Base-by-base conservation (phyloP, 2,329 filamentous ascomycete genomes). In the Penicillium crustosum region DNA sequence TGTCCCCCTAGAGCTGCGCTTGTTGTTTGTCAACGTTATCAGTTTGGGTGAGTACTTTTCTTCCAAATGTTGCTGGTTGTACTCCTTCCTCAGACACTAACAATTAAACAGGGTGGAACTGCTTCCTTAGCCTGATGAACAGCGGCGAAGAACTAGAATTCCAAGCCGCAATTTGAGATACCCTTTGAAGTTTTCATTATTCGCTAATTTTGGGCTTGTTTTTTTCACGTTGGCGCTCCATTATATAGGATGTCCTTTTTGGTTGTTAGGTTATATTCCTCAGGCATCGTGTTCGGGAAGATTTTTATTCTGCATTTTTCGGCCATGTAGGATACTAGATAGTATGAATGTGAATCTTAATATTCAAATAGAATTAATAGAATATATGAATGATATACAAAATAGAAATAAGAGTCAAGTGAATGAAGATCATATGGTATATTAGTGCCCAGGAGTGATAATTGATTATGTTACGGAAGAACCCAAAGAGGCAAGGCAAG, bases 1-100 rank as follows among this genome's bases (percentile, higher is more conserved):
- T 63, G 84, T 96, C 62, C 93, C 93, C 49, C 80, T 95, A 61
- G 85, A 95, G 71, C 87, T 93, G 76, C 84, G 92, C 58, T 85
- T 97, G 42, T 78, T 96, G 67, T 88, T 96, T 61, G 93, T 96
- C 67, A 97, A 97, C 70, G 75, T 95, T 50, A 82, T 96, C 53
- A 90, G 83, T 59, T 76, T 90, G 65, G 87, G 86, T 86, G 69
- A 70, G 81, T 78, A 39, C 39, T 53, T 21, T 58, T 17, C 2
- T 39, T 13, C 17, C 2, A n/a, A 13, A 6, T 48, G 41, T 39
- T 36, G 50, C n/a, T 4, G 7, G 21, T 35, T 27, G 31, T 48
- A 9, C 23, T 15, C 3, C 9, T 35, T 31, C 21, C 42, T 12
- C 17, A 23, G 31, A 36, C 10, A 65, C 62, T 61, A 51, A 55